Evolutionary conservation across 2,329 filamentous ascomycete genomes (phyloP), one percentile per base, ranked within the genome.

Genomic region (Colletotrichum endophyticum): DNA sequence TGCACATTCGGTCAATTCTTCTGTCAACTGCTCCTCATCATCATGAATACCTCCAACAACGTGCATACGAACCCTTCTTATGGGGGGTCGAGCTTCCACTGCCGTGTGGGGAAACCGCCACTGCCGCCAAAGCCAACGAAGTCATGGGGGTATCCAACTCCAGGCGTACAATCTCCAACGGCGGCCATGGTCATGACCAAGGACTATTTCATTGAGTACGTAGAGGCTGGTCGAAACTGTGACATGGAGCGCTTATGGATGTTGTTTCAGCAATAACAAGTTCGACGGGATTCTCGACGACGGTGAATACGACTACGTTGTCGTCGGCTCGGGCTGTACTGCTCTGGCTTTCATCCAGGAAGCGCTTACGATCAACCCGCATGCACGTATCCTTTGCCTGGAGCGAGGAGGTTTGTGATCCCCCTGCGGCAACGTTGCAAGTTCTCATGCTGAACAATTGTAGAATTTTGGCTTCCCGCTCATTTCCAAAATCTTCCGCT

Each of bases 361-460:
- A 22, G 19, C 11, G n/a, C 44, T 49, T 6, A 0, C 0, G 9
- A 22, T 22, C 2, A 22, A 49, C n/a, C 9, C 19, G 19, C 19
- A 49, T n/a, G 19, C 44, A n/a, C 44, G 44, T 1, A 49, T 49
- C 0, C 44, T 49, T 3, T 49, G 44, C 1, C 44, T 49, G 11
- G 44, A 49, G n/a, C 44, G 44, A 49, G 44, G 44, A 49, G n/a
- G 44, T 49, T 13, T 49, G 44, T 49, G n/a, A 7, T 7, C 11
- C 0, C 11, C 16, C 7, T 7, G 28, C 39, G 6, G 3, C 0
- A 22, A 49, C 44, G 0, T n/a, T 22, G 19, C 0, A 22, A 49
- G 44, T 49, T 22, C 11, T 49, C 11, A 11, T 7, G 44, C 44
- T 49, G 19, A 49, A 4, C 0, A 22, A n/a, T 9, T 5, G 6